Conservation (phyloP, 2,329 filamentous ascomycete species). For the Fusarium gaditjirri region DNA sequence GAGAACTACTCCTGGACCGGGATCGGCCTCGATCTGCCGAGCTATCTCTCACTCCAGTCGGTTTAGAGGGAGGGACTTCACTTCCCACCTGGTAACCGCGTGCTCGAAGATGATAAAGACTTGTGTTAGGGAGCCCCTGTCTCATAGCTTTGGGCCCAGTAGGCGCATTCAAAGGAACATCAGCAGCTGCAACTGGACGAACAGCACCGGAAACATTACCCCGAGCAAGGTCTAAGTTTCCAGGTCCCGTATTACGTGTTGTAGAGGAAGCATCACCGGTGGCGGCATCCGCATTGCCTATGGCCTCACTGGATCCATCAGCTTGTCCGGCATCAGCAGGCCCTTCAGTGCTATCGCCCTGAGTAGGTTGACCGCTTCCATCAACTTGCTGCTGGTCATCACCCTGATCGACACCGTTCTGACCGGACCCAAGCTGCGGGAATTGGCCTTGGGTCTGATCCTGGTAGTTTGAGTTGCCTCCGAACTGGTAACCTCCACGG, state of each 20-base stretch:
- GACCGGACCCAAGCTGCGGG: slow-evolving; percentile 45
- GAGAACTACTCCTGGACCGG: slow-evolving; percentile 62
- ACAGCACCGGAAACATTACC: slow-evolving; percentile 42
- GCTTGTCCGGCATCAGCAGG: slow-evolving; percentile 34
- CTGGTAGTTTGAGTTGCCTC: slow-evolving; percentile 52
- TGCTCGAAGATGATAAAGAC: slow-evolving; percentile 72
- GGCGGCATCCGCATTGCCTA: slow-evolving; percentile 43
- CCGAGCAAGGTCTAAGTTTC: slow-evolving; percentile 22
- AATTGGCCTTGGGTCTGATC: slow-evolving; percentile 50
- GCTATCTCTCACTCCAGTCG: slow-evolving; percentile 30
- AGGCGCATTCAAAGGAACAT: slow-evolving; percentile 76
- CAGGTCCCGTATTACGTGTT: slow-evolving; percentile 33
- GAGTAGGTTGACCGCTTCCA: slow-evolving; percentile 53
- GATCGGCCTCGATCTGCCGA: slow-evolving; percentile 48
- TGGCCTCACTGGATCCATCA: slow-evolving; percentile 45
- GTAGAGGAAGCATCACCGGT: slow-evolving; percentile 36
- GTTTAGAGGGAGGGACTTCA: slow-evolving; percentile 47
- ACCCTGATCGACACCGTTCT: slow-evolving; percentile 33
- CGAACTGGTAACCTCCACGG: slow-evolving; percentile 65
- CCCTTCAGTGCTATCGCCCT: slow-evolving; percentile 32
- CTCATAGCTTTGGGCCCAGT: slow-evolving; percentile 96
- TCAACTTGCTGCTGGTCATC: slow-evolving; percentile 48
- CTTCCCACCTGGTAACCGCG: slow-evolving; percentile 60
- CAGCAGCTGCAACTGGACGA: slow-evolving; percentile 48
- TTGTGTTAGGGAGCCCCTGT: slow-evolving; percentile 85